These are phyloP conservation scores for Phialocephala subalpina DNA, from an alignment of 2,329 filamentous ascomycete genomes.

Conservation along the genomic window DNA sequence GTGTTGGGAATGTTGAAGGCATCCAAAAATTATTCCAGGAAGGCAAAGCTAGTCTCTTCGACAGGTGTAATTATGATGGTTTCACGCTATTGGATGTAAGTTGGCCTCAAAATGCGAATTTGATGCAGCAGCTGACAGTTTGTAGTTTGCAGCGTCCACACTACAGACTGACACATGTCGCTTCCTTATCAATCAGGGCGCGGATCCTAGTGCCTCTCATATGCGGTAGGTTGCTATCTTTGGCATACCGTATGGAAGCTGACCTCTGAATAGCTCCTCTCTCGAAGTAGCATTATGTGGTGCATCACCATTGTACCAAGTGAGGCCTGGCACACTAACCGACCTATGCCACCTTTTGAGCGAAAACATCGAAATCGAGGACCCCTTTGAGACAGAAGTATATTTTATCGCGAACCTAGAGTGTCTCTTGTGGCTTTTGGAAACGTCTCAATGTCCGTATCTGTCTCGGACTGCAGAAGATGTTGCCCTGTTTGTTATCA, in stretches of 20 bases:
- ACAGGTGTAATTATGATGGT: neutral
- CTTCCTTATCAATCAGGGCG: neutral
- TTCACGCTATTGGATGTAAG: constrained; percentile 1
- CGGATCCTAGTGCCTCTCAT: neutral
- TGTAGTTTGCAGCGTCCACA: neutral
- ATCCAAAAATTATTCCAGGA: constrained; percentile 2
- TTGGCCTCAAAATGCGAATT: too few species aligned
- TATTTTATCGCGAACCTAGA: neutral
- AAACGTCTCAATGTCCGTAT: too few species aligned
- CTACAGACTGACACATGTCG: neutral
- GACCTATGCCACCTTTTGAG: neutral
- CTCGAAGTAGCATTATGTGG: neutral
- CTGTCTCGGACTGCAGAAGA: neutral
- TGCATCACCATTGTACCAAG: neutral
- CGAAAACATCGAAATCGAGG: neutral
- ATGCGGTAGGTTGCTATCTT: neutral
- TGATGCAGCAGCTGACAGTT: neutral
- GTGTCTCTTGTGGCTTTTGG: neutral
- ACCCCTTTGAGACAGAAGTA: neutral
- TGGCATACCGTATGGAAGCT: neutral
- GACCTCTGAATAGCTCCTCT: neutral
- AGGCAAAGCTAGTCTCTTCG: constrained; percentile 4
- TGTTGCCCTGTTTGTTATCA: neutral
- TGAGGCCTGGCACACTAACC: neutral
- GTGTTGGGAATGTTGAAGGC: neutral